Base-by-base conservation (phyloP, 805 yeast species). In the Ogataea zsoltii region DNA sequence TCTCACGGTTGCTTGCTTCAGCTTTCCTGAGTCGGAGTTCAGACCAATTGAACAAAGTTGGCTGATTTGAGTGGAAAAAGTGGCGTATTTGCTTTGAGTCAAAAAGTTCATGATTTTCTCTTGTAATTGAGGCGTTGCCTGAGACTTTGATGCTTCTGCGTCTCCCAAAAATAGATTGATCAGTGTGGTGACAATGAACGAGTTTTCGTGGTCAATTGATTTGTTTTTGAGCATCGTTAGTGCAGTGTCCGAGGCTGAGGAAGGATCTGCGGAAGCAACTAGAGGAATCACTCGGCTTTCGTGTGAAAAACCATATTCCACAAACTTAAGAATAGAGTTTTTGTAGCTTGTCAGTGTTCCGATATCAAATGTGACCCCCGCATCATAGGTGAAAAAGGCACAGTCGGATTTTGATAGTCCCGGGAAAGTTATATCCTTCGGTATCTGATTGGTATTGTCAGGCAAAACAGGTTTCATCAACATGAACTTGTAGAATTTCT, bases 301-400 rank as follows among this genome's bases (percentile, higher is more conserved):
- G 4, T 69, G 69, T n/a, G 67, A 55, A 38, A 75, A 70, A 0
- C 76, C 77, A 46, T 67, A 51, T 42, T 77, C 65, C 48, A 69
- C 40, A 60, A 84, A 65, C 54, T 72, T 54, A 49, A 77, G 38
- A 1, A 78, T 67, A 10, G 74, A 69, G 5, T 45, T 50, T 48
- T 76, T 80, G 39, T 67, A 71, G 5, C 46, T 54, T 1, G 65
- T 51, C 33, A 88, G 62, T 15, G 76, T 79, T 0, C 71, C 72
- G 5, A 69, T 66, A 42, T 77, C 77, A 56, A 77, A 82, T 0
- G 76, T 62, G 0, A 82, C 77, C 21, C 91, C 92, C 2, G 92
- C 88, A 50, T 78, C 78, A 43, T 72, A 74, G 0, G 88, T 83
- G 54, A 88, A 79, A 54, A 83, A 88, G 0, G 77, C 61, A 15